Conservation (phyloP, 2,329 filamentous ascomycete genomes). For the Arachnomyces sp. region DNA sequence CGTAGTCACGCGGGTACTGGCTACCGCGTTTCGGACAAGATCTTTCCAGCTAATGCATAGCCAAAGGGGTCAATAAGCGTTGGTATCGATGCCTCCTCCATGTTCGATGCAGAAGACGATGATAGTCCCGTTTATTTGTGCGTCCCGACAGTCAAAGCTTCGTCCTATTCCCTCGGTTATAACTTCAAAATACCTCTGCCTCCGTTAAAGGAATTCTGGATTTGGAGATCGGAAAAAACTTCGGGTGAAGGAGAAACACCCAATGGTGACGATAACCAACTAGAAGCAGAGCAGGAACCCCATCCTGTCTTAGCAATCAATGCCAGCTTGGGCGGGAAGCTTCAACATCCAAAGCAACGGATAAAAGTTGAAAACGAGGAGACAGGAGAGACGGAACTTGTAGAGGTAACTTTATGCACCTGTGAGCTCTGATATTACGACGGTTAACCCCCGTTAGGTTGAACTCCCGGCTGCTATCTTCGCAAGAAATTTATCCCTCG, state of each 20-base stretch:
- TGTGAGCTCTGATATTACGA: not conserved
- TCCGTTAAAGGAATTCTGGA: constrained; percentile 14
- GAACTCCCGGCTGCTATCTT: constrained; percentile 22
- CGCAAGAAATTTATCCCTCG: constrained; percentile 24
- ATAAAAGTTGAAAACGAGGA: constrained; percentile 20
- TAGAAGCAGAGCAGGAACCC: constrained; percentile 11
- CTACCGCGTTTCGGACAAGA: not conserved
- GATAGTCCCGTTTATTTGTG: constrained; percentile 23
- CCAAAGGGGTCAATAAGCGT: constrained; percentile 26
- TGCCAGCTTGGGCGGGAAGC: constrained; percentile 24
- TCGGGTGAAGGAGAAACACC: constrained; percentile 13
- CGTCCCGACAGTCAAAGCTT: constrained; percentile 20
- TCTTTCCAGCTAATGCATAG: not conserved
- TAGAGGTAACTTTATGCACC: constrained; percentile 18
- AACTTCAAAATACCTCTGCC: constrained; percentile 29
- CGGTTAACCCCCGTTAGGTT: constrained; percentile 20
- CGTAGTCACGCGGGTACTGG: too few relatives aligned
- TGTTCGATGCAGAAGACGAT: constrained; percentile 23
- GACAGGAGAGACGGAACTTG: constrained; percentile 17
- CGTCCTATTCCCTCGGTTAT: constrained; percentile 25
- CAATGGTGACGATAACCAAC: not conserved
- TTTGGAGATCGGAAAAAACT: constrained; percentile 6
- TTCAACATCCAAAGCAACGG: constrained; percentile 19
- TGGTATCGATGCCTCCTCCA: constrained; percentile 27
- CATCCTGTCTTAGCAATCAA: constrained; percentile 22